phyloP scores from a whole-genome alignment of 108 stramenopile genomes.

The Conticribra guillardii region DNA sequence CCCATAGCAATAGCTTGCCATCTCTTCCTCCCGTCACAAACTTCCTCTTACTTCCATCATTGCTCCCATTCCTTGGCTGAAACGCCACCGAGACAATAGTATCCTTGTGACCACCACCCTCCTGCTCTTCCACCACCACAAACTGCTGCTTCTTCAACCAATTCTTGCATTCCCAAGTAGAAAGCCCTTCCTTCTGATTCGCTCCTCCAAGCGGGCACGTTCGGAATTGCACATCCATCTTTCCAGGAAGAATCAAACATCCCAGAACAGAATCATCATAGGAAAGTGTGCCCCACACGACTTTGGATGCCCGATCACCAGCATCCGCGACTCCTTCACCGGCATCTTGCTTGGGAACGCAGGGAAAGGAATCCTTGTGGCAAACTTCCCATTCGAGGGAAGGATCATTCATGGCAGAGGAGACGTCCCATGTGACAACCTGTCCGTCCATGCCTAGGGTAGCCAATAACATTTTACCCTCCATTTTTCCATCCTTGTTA shows the following conservation, averaged over 20 bases:
- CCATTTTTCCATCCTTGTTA: neutral
- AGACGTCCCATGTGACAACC: slow-evolving; percentile 58
- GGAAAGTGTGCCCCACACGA: slow-evolving; percentile 12
- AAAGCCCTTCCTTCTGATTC: neutral
- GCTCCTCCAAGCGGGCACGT: neutral
- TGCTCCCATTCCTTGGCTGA: slow-evolving; percentile 6
- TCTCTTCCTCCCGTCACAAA: slow-evolving; percentile 71
- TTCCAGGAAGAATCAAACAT: slow-evolving; percentile 51
- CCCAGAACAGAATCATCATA: neutral
- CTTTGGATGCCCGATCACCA: slow-evolving; percentile 60
- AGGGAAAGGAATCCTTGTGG: slow-evolving; percentile 27
- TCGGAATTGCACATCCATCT: slow-evolving; percentile 51
- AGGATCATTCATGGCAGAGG: slow-evolving; percentile 24
- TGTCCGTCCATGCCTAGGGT: slow-evolving; percentile 74
- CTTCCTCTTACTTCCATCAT: neutral
- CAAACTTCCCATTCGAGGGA: slow-evolving; percentile 43
- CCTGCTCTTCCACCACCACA: slow-evolving; percentile 28
- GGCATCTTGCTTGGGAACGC: slow-evolving; percentile 52
- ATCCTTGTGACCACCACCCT: slow-evolving; percentile 53
- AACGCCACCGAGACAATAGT: slow-evolving; percentile 61
- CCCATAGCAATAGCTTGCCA: slow-evolving; percentile 63
- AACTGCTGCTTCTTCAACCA: slow-evolving; percentile 30
- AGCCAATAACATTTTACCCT: slow-evolving; percentile 23
- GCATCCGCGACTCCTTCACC: slow-evolving; percentile 68
- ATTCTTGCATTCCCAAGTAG: neutral